These are phyloP conservation scores for Erythrophleum fordii DNA, from an alignment of 306 rosid genomes.

Conservation along the genomic window DNA sequence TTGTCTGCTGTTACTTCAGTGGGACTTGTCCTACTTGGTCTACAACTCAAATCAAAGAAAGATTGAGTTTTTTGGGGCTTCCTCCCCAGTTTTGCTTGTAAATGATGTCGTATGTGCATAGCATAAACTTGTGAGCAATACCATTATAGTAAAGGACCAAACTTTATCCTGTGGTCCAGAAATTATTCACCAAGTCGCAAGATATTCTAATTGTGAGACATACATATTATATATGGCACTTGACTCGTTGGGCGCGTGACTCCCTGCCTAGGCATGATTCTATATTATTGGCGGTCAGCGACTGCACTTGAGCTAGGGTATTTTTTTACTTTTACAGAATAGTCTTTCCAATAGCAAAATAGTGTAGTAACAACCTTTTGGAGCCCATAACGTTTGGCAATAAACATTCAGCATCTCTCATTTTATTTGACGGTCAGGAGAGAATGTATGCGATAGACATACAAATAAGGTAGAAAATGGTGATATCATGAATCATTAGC, in stretches of 20 bases:
- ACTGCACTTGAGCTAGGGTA: background rate
- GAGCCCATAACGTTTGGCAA: background rate
- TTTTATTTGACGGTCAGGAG: no score
- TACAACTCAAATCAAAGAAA: constrained; percentile 71
- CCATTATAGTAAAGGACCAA: constrained; percentile 9
- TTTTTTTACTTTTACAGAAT: background rate
- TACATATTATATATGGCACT: background rate
- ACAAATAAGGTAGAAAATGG: background rate
- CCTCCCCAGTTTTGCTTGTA: constrained; percentile 34
- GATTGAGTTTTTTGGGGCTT: constrained; percentile 42
- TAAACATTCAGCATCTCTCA: no score
- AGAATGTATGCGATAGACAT: no score
- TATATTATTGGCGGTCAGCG: background rate
- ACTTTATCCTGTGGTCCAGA: constrained; percentile 25
- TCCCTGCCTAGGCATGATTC: background rate
- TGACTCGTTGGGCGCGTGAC: background rate
- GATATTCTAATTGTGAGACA: constrained; percentile 9
- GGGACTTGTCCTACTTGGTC: constrained; percentile 81
- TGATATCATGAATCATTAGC: background rate
- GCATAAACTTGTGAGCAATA: constrained; percentile 17
- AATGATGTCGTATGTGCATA: constrained; percentile 33
- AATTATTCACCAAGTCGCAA: constrained; percentile 24
- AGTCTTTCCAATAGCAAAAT: background rate
- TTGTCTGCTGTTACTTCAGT: constrained; percentile 66
- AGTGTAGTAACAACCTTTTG: no score